phyloP scores from a whole-genome alignment of 306 rosid genomes.

The Cicer pinnatifidum region DNA sequence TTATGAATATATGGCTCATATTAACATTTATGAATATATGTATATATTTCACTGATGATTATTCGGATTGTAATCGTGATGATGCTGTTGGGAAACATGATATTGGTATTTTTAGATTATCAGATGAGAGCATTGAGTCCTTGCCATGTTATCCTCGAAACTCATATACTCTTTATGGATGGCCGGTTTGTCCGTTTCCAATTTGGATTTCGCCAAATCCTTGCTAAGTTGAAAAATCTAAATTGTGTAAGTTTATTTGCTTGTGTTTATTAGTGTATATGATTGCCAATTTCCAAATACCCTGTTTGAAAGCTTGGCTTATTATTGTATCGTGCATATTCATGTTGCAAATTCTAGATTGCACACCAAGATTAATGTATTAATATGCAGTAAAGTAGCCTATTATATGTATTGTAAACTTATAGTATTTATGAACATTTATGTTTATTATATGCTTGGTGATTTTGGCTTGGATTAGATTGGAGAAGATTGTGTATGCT shows the following conservation, averaged over 20 bases:
- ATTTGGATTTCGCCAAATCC: slow-evolving; percentile 79
- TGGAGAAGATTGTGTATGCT: too few species aligned
- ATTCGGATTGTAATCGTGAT: slow-evolving; percentile 58
- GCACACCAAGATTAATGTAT: slow-evolving; percentile 6
- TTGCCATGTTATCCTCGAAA: slow-evolving; percentile 56
- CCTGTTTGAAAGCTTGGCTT: neutral
- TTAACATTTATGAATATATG: slow-evolving; percentile 3
- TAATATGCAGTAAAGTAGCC: neutral
- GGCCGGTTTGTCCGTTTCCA: slow-evolving; percentile 63
- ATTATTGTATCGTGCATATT: neutral
- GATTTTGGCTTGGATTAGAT: too few species aligned
- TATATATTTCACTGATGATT: slow-evolving; percentile 71
- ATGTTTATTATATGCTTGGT: neutral
- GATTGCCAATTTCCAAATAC: neutral
- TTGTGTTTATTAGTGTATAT: slow-evolving; percentile 3
- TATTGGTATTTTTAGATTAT: slow-evolving; percentile 60
- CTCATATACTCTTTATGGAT: slow-evolving; percentile 43
- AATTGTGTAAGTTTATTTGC: slow-evolving; percentile 2
- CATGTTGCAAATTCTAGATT: neutral
- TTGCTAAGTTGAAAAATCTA: slow-evolving; percentile 37
- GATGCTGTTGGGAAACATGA: slow-evolving; percentile 61
- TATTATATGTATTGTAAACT: slow-evolving; percentile 7
- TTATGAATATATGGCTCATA: too few species aligned
- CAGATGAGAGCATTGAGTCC: slow-evolving; percentile 52
- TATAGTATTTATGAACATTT: neutral